Evolutionary conservation across 495 filamentous ascomycete species (phyloP).

Genomic region (Hapsidospora chrysogenum): DNA sequence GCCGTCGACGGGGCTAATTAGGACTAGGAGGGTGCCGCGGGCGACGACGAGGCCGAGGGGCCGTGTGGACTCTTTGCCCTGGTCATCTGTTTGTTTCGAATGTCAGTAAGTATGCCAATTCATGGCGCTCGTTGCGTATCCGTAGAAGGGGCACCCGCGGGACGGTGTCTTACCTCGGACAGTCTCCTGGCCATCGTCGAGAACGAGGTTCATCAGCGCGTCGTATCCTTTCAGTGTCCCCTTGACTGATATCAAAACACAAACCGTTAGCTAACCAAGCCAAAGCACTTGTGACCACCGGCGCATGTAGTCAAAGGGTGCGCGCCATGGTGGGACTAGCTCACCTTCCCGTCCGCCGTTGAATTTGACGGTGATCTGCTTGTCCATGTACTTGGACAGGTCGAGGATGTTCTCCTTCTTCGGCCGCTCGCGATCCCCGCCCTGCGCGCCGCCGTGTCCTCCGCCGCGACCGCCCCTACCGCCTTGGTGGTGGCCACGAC

Average conservation of each 20-base stretch:
- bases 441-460: conserved; percentile 25
- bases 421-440: conserved; percentile 39
- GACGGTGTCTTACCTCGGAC: conserved; percentile 47
- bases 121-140: not conserved
- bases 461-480: conserved; percentile 24
- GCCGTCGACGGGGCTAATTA: conserved; percentile 84
- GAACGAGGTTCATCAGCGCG: conserved; percentile 90
- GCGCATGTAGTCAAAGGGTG: too few species aligned
- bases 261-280: not conserved
- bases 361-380: conserved; percentile 87
- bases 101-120: not conserved
- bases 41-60: conserved; percentile 82
- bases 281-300: too few species aligned
- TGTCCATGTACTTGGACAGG: conserved; percentile 88
- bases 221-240: conserved; percentile 90
- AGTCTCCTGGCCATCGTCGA: conserved; percentile 84
- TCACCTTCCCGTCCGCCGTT: conserved; percentile 86
- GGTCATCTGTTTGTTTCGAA: conserved; percentile 46
- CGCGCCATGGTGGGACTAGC: conserved; percentile 6
- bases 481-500: conserved; percentile 21
- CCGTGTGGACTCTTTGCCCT: conserved; percentile 72
- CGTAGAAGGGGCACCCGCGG: not conserved
- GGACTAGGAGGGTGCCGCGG: conserved; percentile 77
- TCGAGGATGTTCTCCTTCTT: conserved; percentile 99
- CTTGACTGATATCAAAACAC: too few species aligned